These are phyloP conservation scores for Lodderomyces pseudojiufengensis DNA, from an alignment of 1,139 yeast species.

Conservation along the genomic window DNA sequence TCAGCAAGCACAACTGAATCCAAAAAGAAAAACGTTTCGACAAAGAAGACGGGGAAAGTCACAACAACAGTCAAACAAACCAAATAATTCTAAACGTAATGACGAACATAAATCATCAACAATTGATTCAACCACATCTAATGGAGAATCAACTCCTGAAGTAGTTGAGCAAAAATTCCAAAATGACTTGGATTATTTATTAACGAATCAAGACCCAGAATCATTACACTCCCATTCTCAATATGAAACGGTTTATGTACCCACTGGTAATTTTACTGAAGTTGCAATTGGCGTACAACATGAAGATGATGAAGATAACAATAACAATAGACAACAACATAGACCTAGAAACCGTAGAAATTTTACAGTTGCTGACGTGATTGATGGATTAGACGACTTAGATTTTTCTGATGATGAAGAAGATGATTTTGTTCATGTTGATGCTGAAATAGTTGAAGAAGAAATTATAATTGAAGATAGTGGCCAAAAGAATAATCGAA, in stretches of 20 bases:
- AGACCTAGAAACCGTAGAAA: slow-evolving; percentile 1
- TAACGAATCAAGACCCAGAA: slow-evolving; percentile 10
- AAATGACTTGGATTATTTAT: slow-evolving; percentile 17
- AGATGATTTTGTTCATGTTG: slow-evolving; percentile 6
- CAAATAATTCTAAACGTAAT: background rate
- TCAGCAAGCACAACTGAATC: no score
- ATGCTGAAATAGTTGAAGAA: background rate
- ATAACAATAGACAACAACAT: slow-evolving; percentile 1
- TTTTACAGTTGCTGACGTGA: slow-evolving; percentile 20
- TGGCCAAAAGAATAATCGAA: background rate
- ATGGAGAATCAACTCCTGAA: slow-evolving; percentile 9
- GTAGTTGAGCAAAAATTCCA: slow-evolving; percentile 13
- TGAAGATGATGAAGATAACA: background rate
- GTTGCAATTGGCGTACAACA: background rate
- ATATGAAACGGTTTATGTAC: slow-evolving; percentile 1
- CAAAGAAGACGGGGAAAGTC: no score
- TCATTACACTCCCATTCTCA: background rate
- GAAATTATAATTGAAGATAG: slow-evolving; percentile 1
- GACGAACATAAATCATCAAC: background rate
- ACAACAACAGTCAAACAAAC: no score
- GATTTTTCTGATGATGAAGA: slow-evolving; percentile 24
- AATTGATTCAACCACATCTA: background rate
- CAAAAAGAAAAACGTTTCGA: no score
- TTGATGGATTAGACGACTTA: slow-evolving; percentile 24
- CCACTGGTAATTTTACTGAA: background rate